Evolutionary conservation across 371 early-diverging fungal genomes (phyloP), one percentile per base, ranked within the genome.

Genomic region (Mucor velutinosus): DNA sequence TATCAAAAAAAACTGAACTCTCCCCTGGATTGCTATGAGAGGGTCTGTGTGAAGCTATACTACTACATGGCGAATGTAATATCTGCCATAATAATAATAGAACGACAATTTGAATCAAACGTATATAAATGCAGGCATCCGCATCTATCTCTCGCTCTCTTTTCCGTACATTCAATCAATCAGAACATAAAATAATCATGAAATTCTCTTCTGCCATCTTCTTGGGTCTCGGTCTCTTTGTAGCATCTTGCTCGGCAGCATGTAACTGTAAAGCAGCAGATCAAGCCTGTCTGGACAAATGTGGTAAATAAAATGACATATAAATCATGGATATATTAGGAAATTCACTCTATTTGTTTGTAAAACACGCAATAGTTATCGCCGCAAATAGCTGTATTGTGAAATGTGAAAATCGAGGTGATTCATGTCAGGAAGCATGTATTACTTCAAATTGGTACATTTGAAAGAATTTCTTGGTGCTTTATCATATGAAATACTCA

Each of bases 261-360:
- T 75, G 72, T 49, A 60, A 66, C 55, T 75, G 75, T 69, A 45
- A 63, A 33, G 47, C 72, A 14, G 23, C 57, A 10, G 72, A 75
- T 45, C 69, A 64, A 25, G 21, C 60, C 5, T 72, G 75, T 45
- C 25, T 69, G 23, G 57, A 59, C 39, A 71, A 69, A 51, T 75
- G 75, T 66, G 75, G 75, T 75, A 75, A 71, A 25, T 53, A n/a
- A 62, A 30, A 47, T 58, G 37, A 47, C 51, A 63, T 27, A 63
- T 17, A 21, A 51, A 55, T 37, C 11, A 14, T 39, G 29, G 21
- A 23, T 33, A 41, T 57, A 63, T 25, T 43, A 45, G 56, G 29
- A 64, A 64, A 37, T 7, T 53, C 57, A 47, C 39, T 27, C 27
- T 25, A 10, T 30, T 57, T 30, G 57, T 33, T 14, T 57, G 43